Conservation (phyloP, 345 rosid genomes). For the rapeseed (Brassica napus) region Da-Ae NC_063452.1:63273001-63273500, state of each 20-base stretch:
- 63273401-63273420: no score
- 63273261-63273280: no score
- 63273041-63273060: not conserved
- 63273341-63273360: no score
- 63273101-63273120: not conserved
- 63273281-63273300: no score
- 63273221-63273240: not conserved
- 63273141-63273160: constrained; percentile 6
- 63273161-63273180: not conserved
- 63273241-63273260: constrained; percentile 16
- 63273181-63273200: not conserved
- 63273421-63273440: no score
- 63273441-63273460: no score
- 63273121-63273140: constrained; percentile 28
- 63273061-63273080: constrained; percentile 15
- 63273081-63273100: not conserved
- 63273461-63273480: no score
- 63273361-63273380: no score
- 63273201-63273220: not conserved
- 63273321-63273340: no score
- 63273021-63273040: constrained; percentile 17
- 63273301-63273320: no score
- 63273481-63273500: no score
- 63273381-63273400: no score
- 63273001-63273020: not conserved